A percentile compares a stretch with the other conserved stretches of the same genome.
These are phyloP conservation scores for Lentinula lateritia DNA, from an alignment of 768 basidiomycete genomes.

Conservation along the genomic window DNA sequence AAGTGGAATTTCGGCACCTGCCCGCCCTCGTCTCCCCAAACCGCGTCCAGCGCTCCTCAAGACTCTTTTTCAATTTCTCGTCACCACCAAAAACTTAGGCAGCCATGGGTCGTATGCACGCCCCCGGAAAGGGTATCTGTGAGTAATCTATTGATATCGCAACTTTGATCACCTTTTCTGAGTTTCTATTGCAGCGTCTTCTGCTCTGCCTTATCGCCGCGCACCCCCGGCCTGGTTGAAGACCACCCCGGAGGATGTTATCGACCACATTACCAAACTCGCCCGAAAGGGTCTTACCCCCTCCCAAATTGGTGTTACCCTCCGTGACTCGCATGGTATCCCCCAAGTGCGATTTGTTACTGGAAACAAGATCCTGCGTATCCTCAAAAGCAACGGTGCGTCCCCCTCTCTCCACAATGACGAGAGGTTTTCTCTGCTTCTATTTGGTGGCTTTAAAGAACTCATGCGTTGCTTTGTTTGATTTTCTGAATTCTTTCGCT, in stretches of 20 bases:
- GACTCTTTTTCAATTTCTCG: constrained; percentile 4
- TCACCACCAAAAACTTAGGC: constrained; percentile 13
- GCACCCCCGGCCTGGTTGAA: constrained; percentile 96
- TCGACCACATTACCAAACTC: constrained; percentile 95
- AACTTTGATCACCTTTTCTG: constrained; percentile 5
- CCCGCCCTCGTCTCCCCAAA: too few relatives aligned
- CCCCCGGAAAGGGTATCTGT: constrained; percentile 99
- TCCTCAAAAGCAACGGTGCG: constrained; percentile 91
- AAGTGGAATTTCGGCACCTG: background rate
- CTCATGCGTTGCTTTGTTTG: constrained; percentile 21
- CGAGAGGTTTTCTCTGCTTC: constrained; percentile 45
- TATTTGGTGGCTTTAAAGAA: constrained; percentile 6
- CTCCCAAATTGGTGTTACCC: constrained; percentile 96
- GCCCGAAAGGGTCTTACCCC: constrained; percentile 97
- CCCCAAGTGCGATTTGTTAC: constrained; percentile 98
- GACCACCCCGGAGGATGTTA: constrained; percentile 90
- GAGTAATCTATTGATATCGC: constrained; percentile 28
- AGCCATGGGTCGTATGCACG: constrained; percentile 97
- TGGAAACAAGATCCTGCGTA: constrained; percentile 98
- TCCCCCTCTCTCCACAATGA: constrained; percentile 29
- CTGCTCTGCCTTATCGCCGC: constrained; percentile 96
- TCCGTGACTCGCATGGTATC: constrained; percentile 97
- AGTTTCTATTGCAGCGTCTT: constrained; percentile 53
- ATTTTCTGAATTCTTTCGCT: constrained; percentile 5
- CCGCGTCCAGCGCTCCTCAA: constrained; percentile 3